Evolutionary conservation across 345 rosid species (phyloP), one percentile per base, ranked within the genome.

Genomic region (Syzygium oleosum): DNA sequence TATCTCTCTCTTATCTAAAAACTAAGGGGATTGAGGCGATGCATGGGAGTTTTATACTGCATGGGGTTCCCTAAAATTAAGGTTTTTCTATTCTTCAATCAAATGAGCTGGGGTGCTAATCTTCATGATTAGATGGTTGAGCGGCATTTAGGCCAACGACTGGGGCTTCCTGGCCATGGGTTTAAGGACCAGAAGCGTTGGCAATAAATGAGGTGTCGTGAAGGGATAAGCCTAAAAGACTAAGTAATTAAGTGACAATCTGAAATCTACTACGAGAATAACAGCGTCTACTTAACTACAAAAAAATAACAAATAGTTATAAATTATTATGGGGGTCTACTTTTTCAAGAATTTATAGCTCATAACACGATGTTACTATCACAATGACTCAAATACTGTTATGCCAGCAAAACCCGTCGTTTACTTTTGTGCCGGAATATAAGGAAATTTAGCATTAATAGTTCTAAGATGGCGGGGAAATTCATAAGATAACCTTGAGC

Each of bases 221-320:
- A 55, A 55, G 59, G 25, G 7, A 55, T 55, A 41, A 41, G 43
- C 43, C 43, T 1, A 41, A 41, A 41, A 41, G 6, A 41, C 43
- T 41, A 41, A 41, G 43, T 5, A 41, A 41, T 41, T 41, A 41
- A 41, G 43, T 4, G 43, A 41, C 43, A 41, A 43, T 43, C 46
- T 38, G 4, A 4, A 38, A 38, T 38, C 4, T 43, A 6, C 43
- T 41, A 41, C 43, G 10, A 55, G 11, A 55, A 55, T 0, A 55
- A 21, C 1, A 3, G 0, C 1, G 0, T 55, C 8, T 0, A 19
- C 22, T 55, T 11, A 55, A 21, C 1, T 25, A 55, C 4, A 55
- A 21, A 21, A 54, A 54, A 19, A 19, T 1, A 0, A 54, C 1
- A 54, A 2, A 54, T 55, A 21, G 22, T 0, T 55, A 55, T 1